Evolutionary conservation across 2,329 filamentous ascomycete species (phyloP), one percentile per base, ranked within the genome.

Genomic region (Sphaerulina vaccinii): DNA sequence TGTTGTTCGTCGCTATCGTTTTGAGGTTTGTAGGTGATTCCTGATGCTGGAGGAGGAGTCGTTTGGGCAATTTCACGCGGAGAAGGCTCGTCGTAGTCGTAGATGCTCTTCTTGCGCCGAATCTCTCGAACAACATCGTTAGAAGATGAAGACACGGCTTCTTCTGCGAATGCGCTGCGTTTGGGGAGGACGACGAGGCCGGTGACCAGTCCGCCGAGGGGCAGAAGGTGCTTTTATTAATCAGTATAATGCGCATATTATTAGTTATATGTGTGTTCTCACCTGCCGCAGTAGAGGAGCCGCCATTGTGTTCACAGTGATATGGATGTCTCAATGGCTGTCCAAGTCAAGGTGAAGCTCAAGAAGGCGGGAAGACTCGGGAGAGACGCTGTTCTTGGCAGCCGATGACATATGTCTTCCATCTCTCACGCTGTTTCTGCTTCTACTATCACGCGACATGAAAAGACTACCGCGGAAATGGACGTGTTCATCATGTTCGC

Each of bases 61-160:
- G 70, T 68, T 57, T 70, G 64, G 66, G 67, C 58, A 70, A 70
- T 65, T 62, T 66, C 54, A 64, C 66, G 61, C 58, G 63, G 45
- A 37, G 64, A 52, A 54, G 61, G 53, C 64, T 68, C 56, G 60
- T 65, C 60, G 60, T 76, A 73, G 73, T 92, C 88, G 79, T 95
- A 95, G 74, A 95, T 93, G 59, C 89, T 86, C 63, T 77, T 76
- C 36, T 54, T 62, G 60, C 75, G 75, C 62, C 66, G 67, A 50
- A 67, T 62, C 38, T 55, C 52, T 48, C 59, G 56, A 44, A 65
- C 56, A 42, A 62, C 61, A 49, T 69, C 63, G 45, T n/a, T n/a
- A n/a, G n/a, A n/a, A n/a, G n/a, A n/a, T n/a, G n/a, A n/a, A n/a
- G 58, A 38, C 22, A 55, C 35, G n/a, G 63, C 70, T 51, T 69